Percentiles rank a stretch among this genome's conserved stretches.
phyloP scores from a whole-genome alignment of 2,329 filamentous ascomycete species.

The Calycina marina region DNA sequence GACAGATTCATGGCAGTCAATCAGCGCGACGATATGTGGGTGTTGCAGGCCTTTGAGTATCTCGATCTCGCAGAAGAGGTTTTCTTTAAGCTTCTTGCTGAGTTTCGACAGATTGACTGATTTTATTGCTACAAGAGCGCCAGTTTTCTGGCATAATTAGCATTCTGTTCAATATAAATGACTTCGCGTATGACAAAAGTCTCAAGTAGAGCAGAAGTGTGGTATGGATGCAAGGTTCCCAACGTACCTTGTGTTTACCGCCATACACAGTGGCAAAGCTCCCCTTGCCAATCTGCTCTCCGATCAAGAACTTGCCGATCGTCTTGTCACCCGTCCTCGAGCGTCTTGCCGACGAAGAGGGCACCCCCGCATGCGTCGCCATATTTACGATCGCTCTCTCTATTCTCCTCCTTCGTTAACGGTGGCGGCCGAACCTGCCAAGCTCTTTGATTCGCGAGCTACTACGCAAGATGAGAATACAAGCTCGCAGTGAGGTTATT shows the following conservation, averaged over 20 bases:
- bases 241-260: constrained; percentile 66
- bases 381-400: too few species aligned
- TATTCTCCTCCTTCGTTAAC: too few species aligned
- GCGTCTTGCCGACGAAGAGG: constrained; percentile 25
- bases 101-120: constrained; percentile 83
- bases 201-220: background rate
- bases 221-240: background rate
- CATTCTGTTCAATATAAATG: constrained; percentile 1
- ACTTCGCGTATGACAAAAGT: constrained; percentile 7
- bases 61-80: constrained; percentile 86
- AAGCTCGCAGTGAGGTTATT: constrained; percentile 22
- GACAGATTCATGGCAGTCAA: constrained; percentile 79
- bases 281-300: constrained; percentile 87
- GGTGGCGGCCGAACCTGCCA: too few species aligned
- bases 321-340: constrained; percentile 32
- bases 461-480: constrained; percentile 24
- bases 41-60: constrained; percentile 90
- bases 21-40: constrained; percentile 90
- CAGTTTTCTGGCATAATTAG: constrained; percentile 45
- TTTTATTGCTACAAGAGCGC: constrained; percentile 84
- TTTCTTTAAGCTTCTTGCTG: constrained; percentile 92
- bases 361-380: constrained; percentile 28
- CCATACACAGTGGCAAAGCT: constrained; percentile 95
- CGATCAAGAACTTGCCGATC: constrained; percentile 60
- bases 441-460: constrained; percentile 11